Evolutionary conservation across 257 asterid species (phyloP), one percentile per base, ranked within the genome.

Genomic region (Linaria vulgaris): DNA sequence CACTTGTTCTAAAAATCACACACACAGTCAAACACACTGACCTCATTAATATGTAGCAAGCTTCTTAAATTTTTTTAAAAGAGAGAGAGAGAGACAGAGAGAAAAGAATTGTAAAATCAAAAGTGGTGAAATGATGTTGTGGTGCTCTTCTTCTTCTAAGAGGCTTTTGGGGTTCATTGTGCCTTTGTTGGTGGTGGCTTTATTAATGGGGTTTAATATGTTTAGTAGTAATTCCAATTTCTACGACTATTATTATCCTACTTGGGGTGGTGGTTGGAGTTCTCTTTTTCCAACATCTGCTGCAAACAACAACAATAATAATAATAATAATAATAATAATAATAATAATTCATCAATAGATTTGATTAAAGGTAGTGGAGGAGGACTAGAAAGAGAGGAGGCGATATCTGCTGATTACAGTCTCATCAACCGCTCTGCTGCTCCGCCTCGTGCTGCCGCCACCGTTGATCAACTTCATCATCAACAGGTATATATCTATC

Each of bases 111-210:
- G n/a, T n/a, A n/a, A n/a, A n/a, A n/a, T n/a, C n/a, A n/a, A n/a
- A n/a, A n/a, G n/a, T n/a, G n/a, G n/a, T n/a, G n/a, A n/a, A n/a
- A n/a, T n/a, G n/a, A n/a, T n/a, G n/a, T n/a, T n/a, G n/a, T n/a
- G n/a, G n/a, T n/a, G n/a, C n/a, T n/a, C n/a, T 60, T 68, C 84
- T 54, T 61, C 71, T 3, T 78, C 86, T 1, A 65, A 73, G 49
- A 81, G 87, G 75, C 66, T 80, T 45, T 47, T 76, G 23, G 79
- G 85, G 69, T 79, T 82, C 52, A 66, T 78, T 59, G 31, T 78
- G 61, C 87, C 87, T 13, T 61, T 87, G 48, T 53, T 81, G 66
- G 51, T 79, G 73, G 75, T 84, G 44, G 68, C 66, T 5, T 10
- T 71, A 56, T 56, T 75, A 56, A 70, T 73, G 56, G 84, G 78